Conservation (phyloP, 2,329 filamentous ascomycete species). For the Fusarium hainanense region DNA sequence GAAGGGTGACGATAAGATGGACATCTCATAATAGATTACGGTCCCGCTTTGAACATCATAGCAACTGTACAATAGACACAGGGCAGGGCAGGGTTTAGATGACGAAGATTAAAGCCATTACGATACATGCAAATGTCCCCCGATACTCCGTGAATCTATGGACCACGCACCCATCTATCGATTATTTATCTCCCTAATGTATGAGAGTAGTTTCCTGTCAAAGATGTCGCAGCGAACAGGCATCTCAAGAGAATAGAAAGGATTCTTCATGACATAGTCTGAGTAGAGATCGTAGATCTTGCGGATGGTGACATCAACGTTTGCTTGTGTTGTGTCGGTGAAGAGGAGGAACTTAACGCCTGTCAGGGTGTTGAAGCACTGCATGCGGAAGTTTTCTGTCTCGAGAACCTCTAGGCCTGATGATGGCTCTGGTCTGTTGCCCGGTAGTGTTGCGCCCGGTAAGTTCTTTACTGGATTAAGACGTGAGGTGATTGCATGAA, state of each 20-base stretch:
- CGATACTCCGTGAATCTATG: slow-evolving; percentile 26
- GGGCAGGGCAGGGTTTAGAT: slow-evolving; percentile 40
- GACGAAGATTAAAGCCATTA: slow-evolving; percentile 44
- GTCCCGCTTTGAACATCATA: slow-evolving; percentile 47
- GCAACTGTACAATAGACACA: slow-evolving; percentile 50
- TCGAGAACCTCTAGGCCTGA: slow-evolving; percentile 93
- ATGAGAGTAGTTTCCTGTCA: slow-evolving; percentile 84
- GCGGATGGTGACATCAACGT: slow-evolving; percentile 84
- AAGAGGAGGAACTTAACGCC: slow-evolving; percentile 97
- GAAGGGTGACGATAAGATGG: slow-evolving; percentile 86
- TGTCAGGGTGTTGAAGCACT: slow-evolving; percentile 94
- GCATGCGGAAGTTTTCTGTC: slow-evolving; percentile 91
- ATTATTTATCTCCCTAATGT: slow-evolving; percentile 78
- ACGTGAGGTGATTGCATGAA: slow-evolving; percentile 75
- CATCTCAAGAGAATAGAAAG: slow-evolving; percentile 98
- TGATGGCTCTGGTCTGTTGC: slow-evolving; percentile 68
- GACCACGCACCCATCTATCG: slow-evolving; percentile 51
- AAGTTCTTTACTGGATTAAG: slow-evolving; percentile 65
- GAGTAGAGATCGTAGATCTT: slow-evolving; percentile 94
- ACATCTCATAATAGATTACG: slow-evolving; percentile 71
- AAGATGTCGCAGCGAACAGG: slow-evolving; percentile 95
- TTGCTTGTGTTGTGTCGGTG: slow-evolving; percentile 87
- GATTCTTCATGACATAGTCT: slow-evolving; percentile 99
- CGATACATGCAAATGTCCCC: slow-evolving; percentile 29
- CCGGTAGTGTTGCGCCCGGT: slow-evolving; percentile 52